Base-by-base conservation (phyloP, 1,284 basidiomycete genomes). In the Sporisorium iseilematis-ciliati region DNA sequence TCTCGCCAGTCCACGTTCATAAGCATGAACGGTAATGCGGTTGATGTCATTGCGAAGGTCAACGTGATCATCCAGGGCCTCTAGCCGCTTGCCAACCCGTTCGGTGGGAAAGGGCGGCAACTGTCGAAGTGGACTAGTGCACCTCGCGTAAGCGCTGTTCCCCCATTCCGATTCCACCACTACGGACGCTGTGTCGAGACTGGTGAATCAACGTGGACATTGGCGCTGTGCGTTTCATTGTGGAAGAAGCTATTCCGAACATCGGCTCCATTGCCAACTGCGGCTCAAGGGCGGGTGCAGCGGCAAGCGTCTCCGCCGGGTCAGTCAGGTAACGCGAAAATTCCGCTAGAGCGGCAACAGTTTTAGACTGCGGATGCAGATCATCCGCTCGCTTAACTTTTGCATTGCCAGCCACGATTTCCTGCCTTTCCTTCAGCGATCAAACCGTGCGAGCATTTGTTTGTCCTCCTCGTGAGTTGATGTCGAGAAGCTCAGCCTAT, bases 341-440 rank as follows among this genome's bases (percentile, higher is more conserved):
- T 12, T 4, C 35, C 14, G 35, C 35, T 33, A 12, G 33, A 33
- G 33, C 6, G 11, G 11, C 10, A 38, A 38, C 35, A 14, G 4
- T 38, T 33, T 38, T 38, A 38, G 35, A 38, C 35, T 38, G 35
- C 63, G 63, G 63, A 65, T 48, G 63, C 42, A 58, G 56, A 33
- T 45, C 56, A 58, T 38, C 63, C 63, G 63, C 56, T 65, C 62
- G 58, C 43, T 45, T 45, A 57, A 10, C 7, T 8, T 20, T 20
- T 16, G 35, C 35, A 38, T 10, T 14, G 7, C 5, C 23, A 35
- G 35, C 38, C 50, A 53, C 51, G 23, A n/a, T 53, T 41, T 51
- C 31, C 49, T 35, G 31, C 49, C 20, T 49, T n/a, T n/a, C n/a
- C 35, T 8, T 16, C 35, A 38, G 35, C 35, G 35, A 38, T 14